phyloP scores from a whole-genome alignment of 2,329 filamentous ascomycete species.

The Tolypocladium album region DNA sequence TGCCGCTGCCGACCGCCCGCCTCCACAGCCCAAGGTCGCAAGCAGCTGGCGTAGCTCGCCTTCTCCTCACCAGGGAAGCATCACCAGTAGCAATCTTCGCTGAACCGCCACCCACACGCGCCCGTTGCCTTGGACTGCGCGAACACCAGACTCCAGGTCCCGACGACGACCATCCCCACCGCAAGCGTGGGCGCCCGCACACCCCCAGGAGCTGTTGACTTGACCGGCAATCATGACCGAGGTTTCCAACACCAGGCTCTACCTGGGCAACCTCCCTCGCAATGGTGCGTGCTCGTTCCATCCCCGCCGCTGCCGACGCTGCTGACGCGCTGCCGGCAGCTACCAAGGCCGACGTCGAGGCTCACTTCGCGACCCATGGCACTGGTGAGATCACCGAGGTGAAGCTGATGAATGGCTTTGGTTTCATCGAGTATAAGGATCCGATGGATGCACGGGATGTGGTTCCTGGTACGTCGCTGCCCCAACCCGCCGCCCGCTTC shows the following conservation, averaged over 20 bases:
- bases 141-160: not conserved
- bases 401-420: constrained; percentile 99
- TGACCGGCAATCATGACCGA: constrained; percentile 55
- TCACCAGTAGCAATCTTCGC: not conserved
- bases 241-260: constrained; percentile 90
- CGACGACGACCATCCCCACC: not conserved
- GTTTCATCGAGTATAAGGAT: constrained; percentile 99
- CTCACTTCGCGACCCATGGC: constrained; percentile 90
- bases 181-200: not conserved
- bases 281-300: constrained; percentile 53
- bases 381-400: constrained; percentile 97
- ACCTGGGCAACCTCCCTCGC: constrained; percentile 94
- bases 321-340: constrained; percentile 51
- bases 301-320: constrained; percentile 16
- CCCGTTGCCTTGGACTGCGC: not conserved
- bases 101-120: not conserved
- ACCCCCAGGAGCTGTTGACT: constrained; percentile 2
- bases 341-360: constrained; percentile 94
- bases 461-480: constrained; percentile 70
- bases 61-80: not conserved
- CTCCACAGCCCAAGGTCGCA: constrained; percentile 2
- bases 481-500: not conserved
- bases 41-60: constrained; percentile 1
- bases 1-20: constrained; percentile 7
- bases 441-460: constrained; percentile 97